A percentile compares a stretch with the other conserved stretches of the same genome.
phyloP scores from a whole-genome alignment of 1,139 yeast species.

The Pichia inconspicua region DNA sequence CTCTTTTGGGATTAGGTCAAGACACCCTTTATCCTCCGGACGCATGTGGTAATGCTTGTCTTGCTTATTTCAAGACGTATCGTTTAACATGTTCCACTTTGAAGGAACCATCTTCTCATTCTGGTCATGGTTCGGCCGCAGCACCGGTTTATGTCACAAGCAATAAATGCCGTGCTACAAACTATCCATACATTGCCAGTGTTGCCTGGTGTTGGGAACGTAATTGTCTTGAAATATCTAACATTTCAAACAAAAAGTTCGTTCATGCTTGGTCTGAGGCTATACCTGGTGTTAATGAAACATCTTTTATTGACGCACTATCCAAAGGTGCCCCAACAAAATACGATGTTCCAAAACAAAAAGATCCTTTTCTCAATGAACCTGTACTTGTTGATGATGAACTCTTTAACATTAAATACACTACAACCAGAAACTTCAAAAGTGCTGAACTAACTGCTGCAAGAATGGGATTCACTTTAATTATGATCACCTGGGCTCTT shows the following conservation, averaged over 20 bases:
- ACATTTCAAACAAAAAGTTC: not conserved
- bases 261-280: not conserved
- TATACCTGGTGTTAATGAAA: not conserved
- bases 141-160: not conserved
- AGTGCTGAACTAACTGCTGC: slow-evolving; percentile 4
- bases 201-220: slow-evolving; percentile 7
- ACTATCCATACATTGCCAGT: not conserved
- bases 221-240: not conserved
- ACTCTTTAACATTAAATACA: slow-evolving; percentile 1
- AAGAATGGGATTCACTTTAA: slow-evolving; percentile 7
- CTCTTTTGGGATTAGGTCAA: not conserved
- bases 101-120: not conserved
- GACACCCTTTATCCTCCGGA: not conserved
- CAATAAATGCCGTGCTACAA: not conserved
- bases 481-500: slow-evolving; percentile 10
- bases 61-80: not conserved
- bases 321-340: not conserved
- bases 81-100: not conserved
- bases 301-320: slow-evolving; percentile 2
- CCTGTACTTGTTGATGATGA: slow-evolving; percentile 2
- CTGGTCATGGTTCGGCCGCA: too few species aligned
- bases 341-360: not conserved
- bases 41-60: not conserved
- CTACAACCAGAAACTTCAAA: slow-evolving; percentile 1
- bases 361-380: not conserved